Percentiles rank a stretch among this genome's conserved stretches.
phyloP scores from a whole-genome alignment of 768 basidiomycete species.

The Ramaria sp. region DNA sequence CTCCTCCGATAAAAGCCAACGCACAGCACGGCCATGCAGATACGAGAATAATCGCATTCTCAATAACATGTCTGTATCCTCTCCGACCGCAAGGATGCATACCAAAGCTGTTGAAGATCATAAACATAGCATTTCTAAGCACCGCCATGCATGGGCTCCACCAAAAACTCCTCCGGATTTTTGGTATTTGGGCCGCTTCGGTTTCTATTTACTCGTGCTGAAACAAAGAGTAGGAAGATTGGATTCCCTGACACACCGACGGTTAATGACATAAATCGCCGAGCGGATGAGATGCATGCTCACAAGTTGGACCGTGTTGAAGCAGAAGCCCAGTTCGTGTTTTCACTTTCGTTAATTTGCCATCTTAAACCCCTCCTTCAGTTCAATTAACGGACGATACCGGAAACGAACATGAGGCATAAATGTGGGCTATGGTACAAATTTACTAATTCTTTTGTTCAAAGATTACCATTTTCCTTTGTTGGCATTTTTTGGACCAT shows the following conservation, averaged over 20 bases:
- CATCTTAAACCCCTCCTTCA: neutral
- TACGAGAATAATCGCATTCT: constrained; percentile 17
- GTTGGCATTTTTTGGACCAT: constrained; percentile 10
- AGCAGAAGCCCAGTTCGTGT: constrained; percentile 38
- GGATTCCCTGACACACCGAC: constrained; percentile 86
- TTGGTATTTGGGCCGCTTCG: neutral
- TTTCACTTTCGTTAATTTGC: neutral
- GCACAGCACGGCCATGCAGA: constrained; percentile 15
- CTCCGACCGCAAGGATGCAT: neutral
- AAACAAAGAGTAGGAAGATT: constrained; percentile 42
- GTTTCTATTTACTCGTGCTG: neutral
- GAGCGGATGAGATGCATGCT: constrained; percentile 61
- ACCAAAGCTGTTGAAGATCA: constrained; percentile 35
- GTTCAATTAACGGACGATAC: neutral
- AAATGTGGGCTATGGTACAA: neutral
- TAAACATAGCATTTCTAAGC: constrained; percentile 59
- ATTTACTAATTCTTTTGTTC: too few species aligned
- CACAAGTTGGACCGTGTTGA: constrained; percentile 51
- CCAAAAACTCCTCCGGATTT: constrained; percentile 23
- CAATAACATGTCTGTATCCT: neutral
- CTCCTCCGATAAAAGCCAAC: constrained; percentile 6
- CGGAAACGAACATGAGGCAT: neutral
- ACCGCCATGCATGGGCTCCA: constrained; percentile 59
- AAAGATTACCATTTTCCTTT: neutral
- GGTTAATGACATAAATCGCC: constrained; percentile 60